These are phyloP conservation scores for Cryptococcus sp. DNA, from an alignment of 1,284 basidiomycete species.

Conservation along the genomic window DNA sequence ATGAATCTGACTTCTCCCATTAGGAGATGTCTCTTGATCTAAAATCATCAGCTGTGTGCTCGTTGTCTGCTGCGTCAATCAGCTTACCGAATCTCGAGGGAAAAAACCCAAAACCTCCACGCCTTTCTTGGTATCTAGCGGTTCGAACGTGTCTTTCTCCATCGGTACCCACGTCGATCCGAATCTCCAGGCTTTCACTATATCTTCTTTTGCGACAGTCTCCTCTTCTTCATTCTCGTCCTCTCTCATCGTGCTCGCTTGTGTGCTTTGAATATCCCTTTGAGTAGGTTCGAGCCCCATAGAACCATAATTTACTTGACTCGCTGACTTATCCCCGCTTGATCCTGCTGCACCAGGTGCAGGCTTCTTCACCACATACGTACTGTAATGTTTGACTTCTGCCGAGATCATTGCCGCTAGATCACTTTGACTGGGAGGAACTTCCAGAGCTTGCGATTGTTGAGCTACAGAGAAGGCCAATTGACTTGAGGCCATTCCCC, in stretches of 20 bases:
- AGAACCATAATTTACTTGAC: constrained; percentile 11
- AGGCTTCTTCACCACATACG: constrained; percentile 35
- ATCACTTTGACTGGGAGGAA: constrained; percentile 14
- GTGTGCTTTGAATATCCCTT: neutral
- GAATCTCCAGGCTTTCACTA: constrained; percentile 76
- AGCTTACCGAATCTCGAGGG: constrained; percentile 58
- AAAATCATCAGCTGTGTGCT: neutral
- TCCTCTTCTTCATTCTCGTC: constrained; percentile 45
- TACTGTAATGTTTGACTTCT: constrained; percentile 39
- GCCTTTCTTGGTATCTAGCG: constrained; percentile 67
- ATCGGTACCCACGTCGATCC: constrained; percentile 83
- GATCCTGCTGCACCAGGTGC: neutral
- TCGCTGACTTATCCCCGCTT: neutral
- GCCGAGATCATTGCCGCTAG: constrained; percentile 42
- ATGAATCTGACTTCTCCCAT: constrained; percentile 87
- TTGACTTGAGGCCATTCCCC: constrained; percentile 14
- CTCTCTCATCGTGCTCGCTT: neutral
- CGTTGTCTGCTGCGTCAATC: neutral
- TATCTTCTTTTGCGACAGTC: constrained; percentile 42
- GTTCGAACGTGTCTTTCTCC: constrained; percentile 70
- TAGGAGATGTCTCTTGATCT: constrained; percentile 74
- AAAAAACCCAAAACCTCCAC: constrained; percentile 88
- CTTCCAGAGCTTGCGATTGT: constrained; percentile 17
- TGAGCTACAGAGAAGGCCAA: constrained; percentile 23
- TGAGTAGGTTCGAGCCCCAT: constrained; percentile 18